Evolutionary conservation across 2,329 filamentous ascomycete species (phyloP), one percentile per base, ranked within the genome.

Genomic region (Ascosphaera acerosa): DNA sequence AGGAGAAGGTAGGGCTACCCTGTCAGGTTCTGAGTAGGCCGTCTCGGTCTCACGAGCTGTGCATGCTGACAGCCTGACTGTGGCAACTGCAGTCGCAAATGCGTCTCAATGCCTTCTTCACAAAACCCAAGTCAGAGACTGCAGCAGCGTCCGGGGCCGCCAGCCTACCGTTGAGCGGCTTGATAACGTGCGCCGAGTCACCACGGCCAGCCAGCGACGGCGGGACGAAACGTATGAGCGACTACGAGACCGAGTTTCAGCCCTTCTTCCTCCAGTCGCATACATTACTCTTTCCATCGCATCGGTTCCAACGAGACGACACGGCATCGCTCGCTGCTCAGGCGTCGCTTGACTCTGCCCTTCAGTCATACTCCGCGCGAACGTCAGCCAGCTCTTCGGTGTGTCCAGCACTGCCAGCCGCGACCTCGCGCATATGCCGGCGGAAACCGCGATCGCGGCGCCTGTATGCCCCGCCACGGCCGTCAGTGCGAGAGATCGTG

Each of bases 231-330:
- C 32, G 43, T 3, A 41, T 51, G 15, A 60, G 64, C 0, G 61
- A 66, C 28, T 82, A 78, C 40, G 56, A 75, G 12, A 70, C 67
- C 40, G 57, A 62, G 20, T 94, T 94, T 43, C 64, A 80, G 18
- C 70, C 76, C 0, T 94, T 92, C 48, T 82, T 75, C 37, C 45
- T 87, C 29, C 74, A 78, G 35, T 61, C 70, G 2, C 64, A 78
- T 42, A 75, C 78, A 2, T 64, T 53, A n/a, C 41, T 92, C 32
- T 80, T 81, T 1, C 59, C 62, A 0, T 40, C 41, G 1, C 53
- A 59, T 30, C 57, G 55, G 2, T 66, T 66, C 17, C 48, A 59
- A 23, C 59, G 71, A 46, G 70, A 77, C 38, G 46, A 61, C 1
- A n/a, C n/a, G n/a, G n/a, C n/a, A n/a, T n/a, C n/a, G n/a, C n/a